Conservation (phyloP, 1,139 yeast genomes). For the Suhomyces chickasaworum region DNA sequence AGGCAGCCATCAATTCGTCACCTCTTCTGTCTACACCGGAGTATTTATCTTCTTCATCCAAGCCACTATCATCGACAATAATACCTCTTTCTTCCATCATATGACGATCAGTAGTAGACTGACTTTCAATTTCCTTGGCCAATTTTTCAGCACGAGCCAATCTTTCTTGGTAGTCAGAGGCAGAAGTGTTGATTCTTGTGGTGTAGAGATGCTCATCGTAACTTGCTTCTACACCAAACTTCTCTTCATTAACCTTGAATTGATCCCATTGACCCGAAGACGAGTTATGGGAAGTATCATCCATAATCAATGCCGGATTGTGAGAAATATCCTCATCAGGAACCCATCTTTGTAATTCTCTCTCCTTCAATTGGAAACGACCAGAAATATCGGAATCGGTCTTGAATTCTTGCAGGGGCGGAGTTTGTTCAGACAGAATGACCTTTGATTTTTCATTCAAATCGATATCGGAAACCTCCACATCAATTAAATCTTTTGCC, state of each 20-base stretch:
- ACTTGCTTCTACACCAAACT: constrained; percentile 85
- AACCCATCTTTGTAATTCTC: constrained; percentile 84
- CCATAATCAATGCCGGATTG: constrained; percentile 41
- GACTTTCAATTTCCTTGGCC: constrained; percentile 81
- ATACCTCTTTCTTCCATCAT: constrained; percentile 90
- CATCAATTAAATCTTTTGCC: constrained; percentile 64
- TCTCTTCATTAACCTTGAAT: constrained; percentile 82
- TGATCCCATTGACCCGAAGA: constrained; percentile 74
- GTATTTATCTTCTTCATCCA: constrained; percentile 95
- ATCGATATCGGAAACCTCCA: constrained; percentile 52
- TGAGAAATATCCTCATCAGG: constrained; percentile 55
- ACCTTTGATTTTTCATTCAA: constrained; percentile 5
- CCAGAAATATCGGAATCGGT: constrained; percentile 85
- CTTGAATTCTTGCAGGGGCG: constrained; percentile 46
- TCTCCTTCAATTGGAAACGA: constrained; percentile 48
- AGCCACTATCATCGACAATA: constrained; percentile 74
- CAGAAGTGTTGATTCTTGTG: constrained; percentile 72
- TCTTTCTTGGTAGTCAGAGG: constrained; percentile 71
- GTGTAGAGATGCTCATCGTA: constrained; percentile 92
- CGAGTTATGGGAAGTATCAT: constrained; percentile 26
- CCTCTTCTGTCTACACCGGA: constrained; percentile 80
- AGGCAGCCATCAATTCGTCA: constrained; percentile 65
- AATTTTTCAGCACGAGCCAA: constrained; percentile 71
- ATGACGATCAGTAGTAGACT: constrained; percentile 71
- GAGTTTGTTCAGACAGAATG: constrained; percentile 6